These are phyloP conservation scores for Dysphania ambrosioides DNA, from an alignment of 148 eudicot species.

Conservation along the genomic window DNA sequence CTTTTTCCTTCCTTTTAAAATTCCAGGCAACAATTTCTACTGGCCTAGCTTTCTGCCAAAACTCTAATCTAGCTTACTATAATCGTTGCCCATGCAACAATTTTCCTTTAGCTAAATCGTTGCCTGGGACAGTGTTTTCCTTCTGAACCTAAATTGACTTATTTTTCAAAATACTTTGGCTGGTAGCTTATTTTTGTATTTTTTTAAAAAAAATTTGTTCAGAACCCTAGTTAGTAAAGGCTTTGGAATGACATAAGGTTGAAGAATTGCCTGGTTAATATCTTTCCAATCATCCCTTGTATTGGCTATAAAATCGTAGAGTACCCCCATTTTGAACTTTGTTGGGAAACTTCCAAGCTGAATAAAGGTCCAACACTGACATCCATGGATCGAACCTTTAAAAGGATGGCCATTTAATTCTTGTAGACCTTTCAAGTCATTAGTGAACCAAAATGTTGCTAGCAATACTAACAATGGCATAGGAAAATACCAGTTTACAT, in stretches of 20 bases:
- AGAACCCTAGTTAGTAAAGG: conserved; percentile 30
- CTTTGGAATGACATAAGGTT: conserved; percentile 33
- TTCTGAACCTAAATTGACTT: too few species aligned
- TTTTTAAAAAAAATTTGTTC: too few species aligned
- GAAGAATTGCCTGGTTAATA: conserved; percentile 32
- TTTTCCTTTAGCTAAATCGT: too few species aligned
- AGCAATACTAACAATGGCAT: conserved; percentile 40
- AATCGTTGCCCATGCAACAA: too few species aligned
- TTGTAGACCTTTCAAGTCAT: conserved; percentile 56
- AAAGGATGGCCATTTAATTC: conserved; percentile 98
- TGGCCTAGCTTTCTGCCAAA: too few species aligned
- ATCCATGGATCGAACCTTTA: conserved; percentile 76
- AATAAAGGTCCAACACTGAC: conserved; percentile 79
- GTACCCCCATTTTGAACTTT: conserved; percentile 92
- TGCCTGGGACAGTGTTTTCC: too few species aligned
- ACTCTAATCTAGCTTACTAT: too few species aligned
- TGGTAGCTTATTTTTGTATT: too few species aligned
- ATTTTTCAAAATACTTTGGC: too few species aligned
- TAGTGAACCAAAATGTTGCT: conserved; percentile 37
- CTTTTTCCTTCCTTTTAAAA: too few species aligned
- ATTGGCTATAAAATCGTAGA: conserved; percentile 65
- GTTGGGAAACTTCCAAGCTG: conserved; percentile 96
- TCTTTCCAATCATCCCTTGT: conserved; percentile 50
- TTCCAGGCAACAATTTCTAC: too few species aligned
- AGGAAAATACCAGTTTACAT: conserved; percentile 47